Percentiles rank a stretch among this genome's conserved stretches.
Evolutionary conservation across 2,329 filamentous ascomycete genomes (phyloP).

Genomic region (Colletotrichum sp.): DNA sequence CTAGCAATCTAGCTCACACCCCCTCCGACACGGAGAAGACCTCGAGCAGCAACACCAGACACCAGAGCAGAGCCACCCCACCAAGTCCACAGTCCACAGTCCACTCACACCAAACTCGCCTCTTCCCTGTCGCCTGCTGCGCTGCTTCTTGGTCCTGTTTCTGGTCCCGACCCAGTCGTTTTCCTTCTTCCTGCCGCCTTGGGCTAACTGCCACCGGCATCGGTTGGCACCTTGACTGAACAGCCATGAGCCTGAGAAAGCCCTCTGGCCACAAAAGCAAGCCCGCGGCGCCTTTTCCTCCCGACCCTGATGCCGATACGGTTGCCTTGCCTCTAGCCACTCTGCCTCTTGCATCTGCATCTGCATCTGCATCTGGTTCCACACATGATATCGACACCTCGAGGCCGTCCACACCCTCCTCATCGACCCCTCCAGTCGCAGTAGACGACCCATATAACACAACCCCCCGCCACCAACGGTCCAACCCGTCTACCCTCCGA

Average conservation of each 20-base stretch:
- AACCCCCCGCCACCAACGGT: constrained; percentile 1
- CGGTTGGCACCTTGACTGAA: neutral
- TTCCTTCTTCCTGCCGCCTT: constrained; percentile 8
- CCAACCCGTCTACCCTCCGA: constrained; percentile 1
- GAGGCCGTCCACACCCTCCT: neutral
- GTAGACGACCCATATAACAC: constrained; percentile 17
- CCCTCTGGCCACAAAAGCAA: constrained; percentile 21
- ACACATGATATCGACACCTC: neutral
- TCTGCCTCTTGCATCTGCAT: constrained; percentile 8
- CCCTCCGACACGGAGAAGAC: neutral
- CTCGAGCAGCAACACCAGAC: neutral
- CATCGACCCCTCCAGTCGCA: neutral
- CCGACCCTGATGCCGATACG: constrained; percentile 14
- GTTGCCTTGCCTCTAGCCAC: constrained; percentile 13
- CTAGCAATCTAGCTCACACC: neutral
- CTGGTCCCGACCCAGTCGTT: neutral
- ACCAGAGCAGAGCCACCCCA: neutral
- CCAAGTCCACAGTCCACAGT: neutral
- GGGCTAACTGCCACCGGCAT: constrained; percentile 7
- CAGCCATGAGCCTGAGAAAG: constrained; percentile 16
- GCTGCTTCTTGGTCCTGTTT: constrained; percentile 6
- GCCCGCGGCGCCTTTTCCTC: neutral
- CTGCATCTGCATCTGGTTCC: neutral
- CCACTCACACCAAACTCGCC: constrained; percentile 6
- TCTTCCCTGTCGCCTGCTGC: constrained; percentile 8